Evolutionary conservation across 176 grass and related monocot genomes (phyloP).

Genomic region (Oryza glumipatula): DNA sequence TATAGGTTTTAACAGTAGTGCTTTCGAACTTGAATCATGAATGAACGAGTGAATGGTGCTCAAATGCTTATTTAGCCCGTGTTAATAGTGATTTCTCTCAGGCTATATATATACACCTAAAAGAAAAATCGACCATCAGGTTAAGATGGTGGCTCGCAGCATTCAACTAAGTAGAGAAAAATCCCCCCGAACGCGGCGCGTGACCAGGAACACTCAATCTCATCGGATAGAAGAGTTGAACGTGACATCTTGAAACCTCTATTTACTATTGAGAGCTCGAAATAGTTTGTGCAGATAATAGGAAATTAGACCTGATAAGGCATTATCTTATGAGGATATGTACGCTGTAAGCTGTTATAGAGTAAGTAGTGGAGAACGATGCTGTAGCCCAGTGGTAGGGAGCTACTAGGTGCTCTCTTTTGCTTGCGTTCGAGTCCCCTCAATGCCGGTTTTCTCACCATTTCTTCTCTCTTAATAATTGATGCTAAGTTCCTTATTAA

Average conservation of each 20-base stretch:
- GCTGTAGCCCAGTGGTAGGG: too few relatives aligned
- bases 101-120: not conserved
- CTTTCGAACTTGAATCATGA: not conserved
- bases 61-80: not conserved
- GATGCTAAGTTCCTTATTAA: too few relatives aligned
- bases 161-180: too few relatives aligned
- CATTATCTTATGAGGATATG: not conserved
- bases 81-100: constrained; percentile 3
- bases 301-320: not conserved
- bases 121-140: too few relatives aligned
- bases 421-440: too few relatives aligned
- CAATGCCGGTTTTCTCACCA: too few relatives aligned
- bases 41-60: not conserved
- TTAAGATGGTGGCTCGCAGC: too few relatives aligned
- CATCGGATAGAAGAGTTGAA: not conserved
- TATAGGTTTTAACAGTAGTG: not conserved
- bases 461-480: too few relatives aligned
- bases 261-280: not conserved
- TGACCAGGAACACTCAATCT: too few relatives aligned
- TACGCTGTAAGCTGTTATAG: not conserved
- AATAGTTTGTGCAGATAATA: not conserved
- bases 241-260: not conserved
- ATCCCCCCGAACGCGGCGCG: too few relatives aligned
- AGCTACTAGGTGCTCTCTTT: too few relatives aligned
- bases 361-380: not conserved